Base-by-base conservation (phyloP, 768 basidiomycete species). In the Daedalea quercina region DNA sequence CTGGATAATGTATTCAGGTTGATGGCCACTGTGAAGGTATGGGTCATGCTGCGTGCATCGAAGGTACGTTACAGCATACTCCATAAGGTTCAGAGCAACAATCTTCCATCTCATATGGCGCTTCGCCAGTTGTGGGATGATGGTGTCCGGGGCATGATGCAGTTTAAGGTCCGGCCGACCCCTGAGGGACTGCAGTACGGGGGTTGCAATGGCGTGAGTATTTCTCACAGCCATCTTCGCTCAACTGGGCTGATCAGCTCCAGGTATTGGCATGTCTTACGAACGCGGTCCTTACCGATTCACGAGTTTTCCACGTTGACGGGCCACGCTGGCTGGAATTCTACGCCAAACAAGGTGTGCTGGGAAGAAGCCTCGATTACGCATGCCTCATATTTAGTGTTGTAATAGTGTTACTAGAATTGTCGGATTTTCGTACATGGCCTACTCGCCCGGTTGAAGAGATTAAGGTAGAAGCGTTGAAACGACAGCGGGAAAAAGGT, bases 391-490 rank as follows among this genome's bases (percentile, higher is more conserved):
- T n/a, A n/a, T n/a, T n/a, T n/a, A n/a, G n/a, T n/a, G n/a, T n/a
- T n/a, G n/a, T n/a, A n/a, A 31, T 6, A 31, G 28, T 42, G 41
- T 4, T 8, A 42, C 6, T 42, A 15, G 41, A 42, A 42, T 4
- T 6, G 22, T 6, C 4, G 28, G 28, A 6, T 11, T 6, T 11
- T 31, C 6, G 28, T 11, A 11, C 28, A 31, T 31, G 28, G 28
- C 4, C 6, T 31, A 11, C 4, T 11, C 6, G 11, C 28, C 28
- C 55, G 23, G 49, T 63, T 4, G 51, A 57, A 25, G 22, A 28
- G 8, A 44, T 69, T 8, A 67, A 63, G 8, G 51, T 47, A 22
- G 52, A 60, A 12, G 67, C 63, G 1, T 54, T 57, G 12, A 50
- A 57, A 34, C 62, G 65, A 11, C 41, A 60, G n/a, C 26, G 44